Evolutionary conservation across 345 rosid species (phyloP).

Genomic region (Alliaria petiolata): DNA sequence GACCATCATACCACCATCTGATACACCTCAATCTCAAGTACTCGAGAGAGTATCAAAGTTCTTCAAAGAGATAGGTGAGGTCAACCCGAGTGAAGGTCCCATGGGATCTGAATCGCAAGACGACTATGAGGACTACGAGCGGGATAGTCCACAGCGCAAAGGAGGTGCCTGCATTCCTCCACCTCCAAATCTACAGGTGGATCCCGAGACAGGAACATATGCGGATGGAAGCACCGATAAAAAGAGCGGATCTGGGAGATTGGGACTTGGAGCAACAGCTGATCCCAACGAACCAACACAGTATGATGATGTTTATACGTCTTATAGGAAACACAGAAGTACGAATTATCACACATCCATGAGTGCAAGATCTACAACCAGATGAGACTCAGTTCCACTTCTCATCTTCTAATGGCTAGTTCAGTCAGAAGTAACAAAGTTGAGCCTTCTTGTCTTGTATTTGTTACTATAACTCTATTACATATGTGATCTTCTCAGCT

Average conservation of each 20-base stretch:
- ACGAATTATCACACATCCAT: conserved; percentile 82
- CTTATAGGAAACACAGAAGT: conserved; percentile 93
- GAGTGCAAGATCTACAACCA: conserved; percentile 81
- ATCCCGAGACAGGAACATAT: conserved; percentile 81
- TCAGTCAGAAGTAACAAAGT: conserved; percentile 5
- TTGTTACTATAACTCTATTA: conserved; percentile 3
- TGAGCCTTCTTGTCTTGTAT: conserved; percentile 2
- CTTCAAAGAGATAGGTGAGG: conserved; percentile 91
- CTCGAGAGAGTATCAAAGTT: conserved; percentile 87
- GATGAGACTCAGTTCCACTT: conserved; percentile 34
- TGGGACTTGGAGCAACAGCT: conserved; percentile 84
- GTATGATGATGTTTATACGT: conserved; percentile 90
- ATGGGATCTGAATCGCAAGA: conserved; percentile 55
- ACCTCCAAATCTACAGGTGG: conserved; percentile 80
- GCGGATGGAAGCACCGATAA: conserved; percentile 79
- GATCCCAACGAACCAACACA: conserved; percentile 88
- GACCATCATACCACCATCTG: conserved; percentile 80
- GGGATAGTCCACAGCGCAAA: conserved; percentile 60
- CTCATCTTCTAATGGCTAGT: background rate
- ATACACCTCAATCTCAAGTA: conserved; percentile 64
- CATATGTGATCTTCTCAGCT: conserved; percentile 11
- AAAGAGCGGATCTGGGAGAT: conserved; percentile 69
- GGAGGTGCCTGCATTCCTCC: conserved; percentile 97
- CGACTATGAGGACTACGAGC: conserved; percentile 65
- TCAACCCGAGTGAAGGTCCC: conserved; percentile 78